Evolutionary conservation across 1,284 basidiomycete genomes (phyloP), one percentile per base, ranked within the genome.

Genomic region (Fomitopsis betulina): DNA sequence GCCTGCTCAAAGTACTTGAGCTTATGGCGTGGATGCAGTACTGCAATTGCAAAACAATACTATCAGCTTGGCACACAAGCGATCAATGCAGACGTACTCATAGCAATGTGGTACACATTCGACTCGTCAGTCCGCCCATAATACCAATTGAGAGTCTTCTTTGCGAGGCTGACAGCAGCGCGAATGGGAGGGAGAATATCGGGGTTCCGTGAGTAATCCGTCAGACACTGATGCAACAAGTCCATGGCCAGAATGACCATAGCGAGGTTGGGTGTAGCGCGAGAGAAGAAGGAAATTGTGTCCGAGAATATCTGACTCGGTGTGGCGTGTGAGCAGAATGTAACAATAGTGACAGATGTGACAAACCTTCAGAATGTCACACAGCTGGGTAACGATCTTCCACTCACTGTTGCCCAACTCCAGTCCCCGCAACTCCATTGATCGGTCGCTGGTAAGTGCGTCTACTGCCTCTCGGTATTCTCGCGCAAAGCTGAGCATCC

Each of bases 161-260:
- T 71, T 1, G 62, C 67, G 2, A 72, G 21, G 1, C 7, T 10
- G 3, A 70, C 53, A 0, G 68, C 60, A 2, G 39, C 39, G 2
- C 39, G 39, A n/a, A 40, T 40, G 15, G 39, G 19, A 3, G 39
- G 39, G 1, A 40, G 62, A 39, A 54, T 54, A 7, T 43, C 39
- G 3, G 19, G 21, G 27, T 65, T 47, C 9, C 45, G 52, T 12
- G 42, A 23, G 10, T 54, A 1, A 17, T 53, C 63, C 2, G 57
- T 49, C n/a, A 70, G 54, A 8, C 35, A 7, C 17, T 58, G 25
- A 43, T 73, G 65, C 30, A 73, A 67, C 21, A 67, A 60, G 33
- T 75, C 54, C 55, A 62, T 62, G 1, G 55, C 57, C 2, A 47
- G 73, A 47, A 75, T 73, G 0, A 76, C 72, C 0, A 59, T 65